Base-by-base conservation (phyloP, 371 early-diverging fungal species). In the Mortierella polycephala region DNA sequence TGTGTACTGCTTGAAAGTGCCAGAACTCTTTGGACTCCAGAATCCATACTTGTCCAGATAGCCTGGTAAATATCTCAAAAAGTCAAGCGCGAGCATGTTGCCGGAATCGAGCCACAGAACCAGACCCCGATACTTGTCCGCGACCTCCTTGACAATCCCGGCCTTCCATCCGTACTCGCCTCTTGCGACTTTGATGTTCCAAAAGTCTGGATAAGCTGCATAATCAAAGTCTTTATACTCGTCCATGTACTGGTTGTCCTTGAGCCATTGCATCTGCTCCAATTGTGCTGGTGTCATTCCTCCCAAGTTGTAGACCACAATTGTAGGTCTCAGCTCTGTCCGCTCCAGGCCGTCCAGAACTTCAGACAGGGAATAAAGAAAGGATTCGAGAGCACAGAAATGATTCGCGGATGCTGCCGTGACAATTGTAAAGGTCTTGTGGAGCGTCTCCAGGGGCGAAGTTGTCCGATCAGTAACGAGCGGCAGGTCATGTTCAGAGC, bases 161-260 rank as follows among this genome's bases (percentile, higher is more conserved):
- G 88, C 84, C 63, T 90, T 90, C 91, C 91, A 90, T 8, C 84
- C 91, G 50, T 90, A 90, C 66, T 90, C 88, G 45, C 91, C 91
- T 10, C 87, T 83, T 18, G 82, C 82, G 50, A 85, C 76, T 8
- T 80, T 83, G 30, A 90, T 86, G 67, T 90, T 83, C 91, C 91
- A 90, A 50, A 90, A 90, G 23, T 71, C 70, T 5, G 91, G 91
- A 58, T 90, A 89, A 8, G 79, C 64, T 5, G 81, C 68, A 55
- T 85, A 88, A 44, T 90, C 84, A 62, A 90, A 88, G 3, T 64
- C 69, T 16, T 74, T 68, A 16, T 87, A 71, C 37, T 88, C 85
- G 40, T 87, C 86, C 8, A 89, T 82, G 59, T 60, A 83, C 16
- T 74, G 70, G 30, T 67, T 63, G 7, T 72, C 68, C 45, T 76